These are phyloP conservation scores for Akanthomyces dipterigenus DNA, from an alignment of 2,329 filamentous ascomycete species.

Conservation along the genomic window DNA sequence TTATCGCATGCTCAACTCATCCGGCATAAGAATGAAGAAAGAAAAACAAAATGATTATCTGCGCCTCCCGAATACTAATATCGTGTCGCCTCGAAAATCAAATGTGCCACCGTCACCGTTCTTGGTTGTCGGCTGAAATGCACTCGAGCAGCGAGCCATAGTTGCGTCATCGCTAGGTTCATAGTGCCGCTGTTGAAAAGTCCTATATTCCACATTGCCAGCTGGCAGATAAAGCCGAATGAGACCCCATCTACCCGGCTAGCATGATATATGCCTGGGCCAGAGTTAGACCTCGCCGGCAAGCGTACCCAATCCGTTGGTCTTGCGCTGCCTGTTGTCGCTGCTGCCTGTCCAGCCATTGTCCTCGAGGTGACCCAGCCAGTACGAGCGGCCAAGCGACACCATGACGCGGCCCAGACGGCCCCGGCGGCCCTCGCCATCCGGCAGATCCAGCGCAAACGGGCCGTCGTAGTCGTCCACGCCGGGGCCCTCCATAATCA, in stretches of 20 bases:
- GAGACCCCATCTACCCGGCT: background rate
- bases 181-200: background rate
- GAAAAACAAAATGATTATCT: background rate
- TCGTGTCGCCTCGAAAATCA: background rate
- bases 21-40: background rate
- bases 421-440: constrained; percentile 73
- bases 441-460: constrained; percentile 62
- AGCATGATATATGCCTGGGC: background rate
- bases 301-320: constrained; percentile 32
- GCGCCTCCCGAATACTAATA: background rate
- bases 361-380: constrained; percentile 64
- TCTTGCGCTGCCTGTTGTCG: constrained; percentile 46
- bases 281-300: constrained; percentile 26
- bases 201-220: background rate
- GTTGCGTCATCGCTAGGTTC: background rate
- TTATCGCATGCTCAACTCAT: background rate
- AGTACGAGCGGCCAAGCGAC: constrained; percentile 66
- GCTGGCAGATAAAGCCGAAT: background rate
- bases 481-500: constrained; percentile 41
- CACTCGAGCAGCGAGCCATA: background rate
- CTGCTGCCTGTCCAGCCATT: constrained; percentile 63
- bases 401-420: constrained; percentile 75
- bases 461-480: constrained; percentile 51
- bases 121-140: background rate
- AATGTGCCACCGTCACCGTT: background rate